phyloP scores from a whole-genome alignment of 2,329 filamentous ascomycete species.

The Sclerotinia nivalis region DNA sequence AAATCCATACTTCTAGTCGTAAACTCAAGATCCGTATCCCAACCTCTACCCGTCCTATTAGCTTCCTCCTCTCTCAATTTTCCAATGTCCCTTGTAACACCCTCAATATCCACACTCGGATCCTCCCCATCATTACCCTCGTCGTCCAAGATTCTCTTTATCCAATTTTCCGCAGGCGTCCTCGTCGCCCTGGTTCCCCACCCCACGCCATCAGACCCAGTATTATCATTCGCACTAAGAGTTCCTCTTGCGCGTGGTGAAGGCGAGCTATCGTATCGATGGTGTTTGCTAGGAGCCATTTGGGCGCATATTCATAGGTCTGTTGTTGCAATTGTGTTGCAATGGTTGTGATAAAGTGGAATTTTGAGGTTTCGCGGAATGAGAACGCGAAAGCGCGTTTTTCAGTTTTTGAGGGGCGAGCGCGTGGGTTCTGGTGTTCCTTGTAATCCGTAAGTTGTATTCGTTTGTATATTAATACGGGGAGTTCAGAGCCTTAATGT shows the following conservation, averaged over 20 bases:
- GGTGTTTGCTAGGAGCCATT: slow-evolving; percentile 22
- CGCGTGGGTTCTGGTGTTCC: background rate
- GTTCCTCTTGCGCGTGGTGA: slow-evolving; percentile 19
- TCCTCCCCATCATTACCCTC: slow-evolving; percentile 14
- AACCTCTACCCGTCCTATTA: slow-evolving; percentile 21
- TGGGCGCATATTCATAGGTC: slow-evolving; percentile 15
- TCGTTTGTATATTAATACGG: background rate
- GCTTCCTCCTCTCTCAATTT: slow-evolving; percentile 20
- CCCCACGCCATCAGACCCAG: background rate
- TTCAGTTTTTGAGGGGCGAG: slow-evolving; percentile 13
- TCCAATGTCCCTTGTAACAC: slow-evolving; percentile 23
- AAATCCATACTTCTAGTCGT: slow-evolving; percentile 35
- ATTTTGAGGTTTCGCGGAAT: slow-evolving; percentile 9
- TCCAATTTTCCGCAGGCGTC: slow-evolving; percentile 9
- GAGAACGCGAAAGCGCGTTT: slow-evolving; percentile 19
- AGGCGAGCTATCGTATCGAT: slow-evolving; percentile 22
- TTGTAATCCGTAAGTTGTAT: background rate
- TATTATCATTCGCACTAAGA: background rate
- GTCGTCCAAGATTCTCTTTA: slow-evolving; percentile 16
- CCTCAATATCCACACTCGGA: slow-evolving; percentile 20
- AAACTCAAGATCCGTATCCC: slow-evolving; percentile 38
- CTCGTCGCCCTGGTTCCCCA: slow-evolving; percentile 15
- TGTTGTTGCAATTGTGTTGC: slow-evolving; percentile 10
- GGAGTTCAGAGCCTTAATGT: background rate
- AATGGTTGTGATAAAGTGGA: background rate